These are phyloP conservation scores for Pichia paraexigua DNA, from an alignment of 805 yeast species.

Conservation along the genomic window DNA sequence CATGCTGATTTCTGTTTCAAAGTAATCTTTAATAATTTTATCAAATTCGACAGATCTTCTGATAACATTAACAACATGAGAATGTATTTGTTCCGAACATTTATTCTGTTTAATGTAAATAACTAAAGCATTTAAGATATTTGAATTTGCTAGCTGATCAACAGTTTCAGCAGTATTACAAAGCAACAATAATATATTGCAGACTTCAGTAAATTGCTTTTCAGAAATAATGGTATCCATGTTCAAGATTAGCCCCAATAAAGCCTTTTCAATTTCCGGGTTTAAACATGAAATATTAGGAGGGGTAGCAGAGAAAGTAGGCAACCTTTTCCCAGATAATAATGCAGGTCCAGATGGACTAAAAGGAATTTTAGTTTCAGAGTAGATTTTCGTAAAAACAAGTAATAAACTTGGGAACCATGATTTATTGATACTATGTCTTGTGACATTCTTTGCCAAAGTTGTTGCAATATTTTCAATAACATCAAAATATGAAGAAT, in stretches of 20 bases:
- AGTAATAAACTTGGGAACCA: slow-evolving; percentile 57
- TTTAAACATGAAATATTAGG: slow-evolving; percentile 18
- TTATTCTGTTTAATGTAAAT: slow-evolving; percentile 31
- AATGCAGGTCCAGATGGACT: slow-evolving; percentile 31
- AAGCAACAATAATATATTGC: neutral
- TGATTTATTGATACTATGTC: slow-evolving; percentile 33
- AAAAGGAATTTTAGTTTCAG: slow-evolving; percentile 43
- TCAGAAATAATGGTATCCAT: slow-evolving; percentile 34
- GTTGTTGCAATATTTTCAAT: slow-evolving; percentile 31
- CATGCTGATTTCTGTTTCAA: slow-evolving; percentile 43
- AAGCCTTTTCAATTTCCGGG: slow-evolving; percentile 16
- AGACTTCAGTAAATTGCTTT: slow-evolving; percentile 21
- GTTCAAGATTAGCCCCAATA: slow-evolving; percentile 39
- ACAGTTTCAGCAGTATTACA: slow-evolving; percentile 33
- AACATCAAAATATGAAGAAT: slow-evolving; percentile 30
- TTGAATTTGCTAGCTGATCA: slow-evolving; percentile 36
- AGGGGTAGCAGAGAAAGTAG: slow-evolving; percentile 9
- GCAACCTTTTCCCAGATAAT: neutral
- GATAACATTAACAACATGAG: slow-evolving; percentile 43
- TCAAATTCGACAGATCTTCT: slow-evolving; percentile 66
- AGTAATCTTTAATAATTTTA: slow-evolving; percentile 38
- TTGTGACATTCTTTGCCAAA: slow-evolving; percentile 30
- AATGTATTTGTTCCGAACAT: slow-evolving; percentile 34
- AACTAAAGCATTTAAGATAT: slow-evolving; percentile 41
- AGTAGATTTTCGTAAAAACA: slow-evolving; percentile 47